Evolutionary conservation across 1,139 yeast genomes (phyloP).

Genomic region (Saccharomyces hybrid): DNA sequence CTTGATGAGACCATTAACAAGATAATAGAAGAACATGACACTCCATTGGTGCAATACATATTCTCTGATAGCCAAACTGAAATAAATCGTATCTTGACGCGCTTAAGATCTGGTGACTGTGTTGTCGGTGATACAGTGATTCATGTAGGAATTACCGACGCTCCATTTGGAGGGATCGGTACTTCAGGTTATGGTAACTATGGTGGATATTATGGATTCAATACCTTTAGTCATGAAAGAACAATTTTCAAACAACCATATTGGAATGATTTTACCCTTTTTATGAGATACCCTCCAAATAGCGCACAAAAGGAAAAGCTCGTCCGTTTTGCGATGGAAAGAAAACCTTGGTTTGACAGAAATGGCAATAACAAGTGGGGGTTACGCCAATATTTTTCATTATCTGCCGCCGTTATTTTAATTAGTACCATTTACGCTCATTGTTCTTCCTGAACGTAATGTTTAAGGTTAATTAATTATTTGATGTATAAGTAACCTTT

Average conservation of each 20-base stretch:
- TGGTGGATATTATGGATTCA: slow-evolving; percentile 71
- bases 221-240: slow-evolving; percentile 70
- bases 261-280: slow-evolving; percentile 54
- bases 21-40: slow-evolving; percentile 53
- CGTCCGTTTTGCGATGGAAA: slow-evolving; percentile 16
- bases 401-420: slow-evolving; percentile 45
- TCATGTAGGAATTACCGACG: slow-evolving; percentile 61
- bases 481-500: not conserved
- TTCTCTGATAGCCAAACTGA: slow-evolving; percentile 53
- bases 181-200: slow-evolving; percentile 73
- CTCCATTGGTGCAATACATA: slow-evolving; percentile 82
- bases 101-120: slow-evolving; percentile 69
- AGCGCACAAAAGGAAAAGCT: slow-evolving; percentile 34
- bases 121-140: slow-evolving; percentile 64
- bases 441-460: not conserved
- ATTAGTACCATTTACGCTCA: not conserved
- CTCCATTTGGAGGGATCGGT: slow-evolving; percentile 94
- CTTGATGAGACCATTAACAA: slow-evolving; percentile 44
- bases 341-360: slow-evolving; percentile 22
- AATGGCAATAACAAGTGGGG: slow-evolving; percentile 13
- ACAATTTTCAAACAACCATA: slow-evolving; percentile 61
- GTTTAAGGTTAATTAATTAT: not conserved
- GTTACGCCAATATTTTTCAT: not conserved
- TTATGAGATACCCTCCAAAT: slow-evolving; percentile 67
- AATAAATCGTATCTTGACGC: slow-evolving; percentile 43